phyloP scores from a whole-genome alignment of 31 red algal genomes.

The Endocladia muricata region DNA sequence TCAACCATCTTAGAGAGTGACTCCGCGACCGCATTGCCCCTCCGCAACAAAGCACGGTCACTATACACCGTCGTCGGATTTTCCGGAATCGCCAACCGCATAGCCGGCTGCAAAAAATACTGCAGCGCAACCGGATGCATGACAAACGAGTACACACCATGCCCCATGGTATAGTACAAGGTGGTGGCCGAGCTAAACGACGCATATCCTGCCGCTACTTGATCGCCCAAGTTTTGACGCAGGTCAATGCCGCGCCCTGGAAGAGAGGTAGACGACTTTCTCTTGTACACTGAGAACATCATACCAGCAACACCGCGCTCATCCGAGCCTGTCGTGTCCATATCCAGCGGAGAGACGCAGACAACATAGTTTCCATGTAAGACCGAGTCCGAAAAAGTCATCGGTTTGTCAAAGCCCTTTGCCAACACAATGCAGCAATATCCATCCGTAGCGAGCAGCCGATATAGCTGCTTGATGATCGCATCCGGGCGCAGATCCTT shows the following conservation, averaged over 20 bases:
- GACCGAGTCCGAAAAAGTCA: constrained; percentile 83
- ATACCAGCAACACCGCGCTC: constrained; percentile 76
- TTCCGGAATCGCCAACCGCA: constrained; percentile 55
- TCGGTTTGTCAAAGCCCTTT: constrained; percentile 70
- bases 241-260: constrained; percentile 88
- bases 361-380: constrained; percentile 96
- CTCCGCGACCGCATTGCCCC: constrained; percentile 6
- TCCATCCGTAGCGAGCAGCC: constrained; percentile 79
- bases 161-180: constrained; percentile 93
- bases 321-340: constrained; percentile 57
- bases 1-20: constrained; percentile 31
- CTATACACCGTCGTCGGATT: constrained; percentile 64
- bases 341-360: constrained; percentile 79
- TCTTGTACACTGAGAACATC: constrained; percentile 91
- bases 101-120: constrained; percentile 91
- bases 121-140: constrained; percentile 93
- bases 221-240: constrained; percentile 66
- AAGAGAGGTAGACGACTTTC: constrained; percentile 73
- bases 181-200: constrained; percentile 82
- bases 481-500: constrained; percentile 39
- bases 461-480: constrained; percentile 76
- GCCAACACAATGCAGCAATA: constrained; percentile 95
- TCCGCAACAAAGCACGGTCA: constrained; percentile 40
- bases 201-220: constrained; percentile 96
- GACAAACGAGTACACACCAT: constrained; percentile 94